Conservation (phyloP, 495 filamentous ascomycete species). For the Letharia lupina region DNA sequence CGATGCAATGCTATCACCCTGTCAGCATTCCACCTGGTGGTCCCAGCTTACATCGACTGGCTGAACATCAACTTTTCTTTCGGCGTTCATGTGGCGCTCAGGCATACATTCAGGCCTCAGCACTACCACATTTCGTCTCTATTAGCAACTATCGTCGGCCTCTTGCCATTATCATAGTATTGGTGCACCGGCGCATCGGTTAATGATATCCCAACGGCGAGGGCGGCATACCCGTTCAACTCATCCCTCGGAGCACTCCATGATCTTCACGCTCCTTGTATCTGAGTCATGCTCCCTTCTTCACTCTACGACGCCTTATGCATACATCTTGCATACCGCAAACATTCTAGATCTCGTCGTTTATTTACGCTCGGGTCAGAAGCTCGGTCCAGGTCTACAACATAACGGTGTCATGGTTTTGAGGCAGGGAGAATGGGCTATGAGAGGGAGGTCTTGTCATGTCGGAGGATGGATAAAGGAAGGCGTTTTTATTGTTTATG, state of each 20-base stretch:
- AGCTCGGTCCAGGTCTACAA: neutral
- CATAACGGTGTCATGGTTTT: neutral
- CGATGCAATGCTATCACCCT: neutral
- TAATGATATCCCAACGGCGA: slow-evolving; percentile 12
- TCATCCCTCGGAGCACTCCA: neutral
- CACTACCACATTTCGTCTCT: neutral
- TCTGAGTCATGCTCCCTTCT: slow-evolving; percentile 5
- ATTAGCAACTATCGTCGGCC: neutral
- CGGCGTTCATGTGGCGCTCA: neutral
- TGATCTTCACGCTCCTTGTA: slow-evolving; percentile 1
- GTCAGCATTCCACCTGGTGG: neutral
- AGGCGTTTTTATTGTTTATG: slow-evolving; percentile 4
- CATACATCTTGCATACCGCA: neutral
- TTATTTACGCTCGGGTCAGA: slow-evolving; percentile 12
- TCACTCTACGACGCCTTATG: neutral
- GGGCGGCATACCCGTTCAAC: slow-evolving; percentile 5
- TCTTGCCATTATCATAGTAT: neutral
- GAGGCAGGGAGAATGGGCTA: neutral
- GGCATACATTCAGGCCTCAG: neutral
- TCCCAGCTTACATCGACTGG: neutral
- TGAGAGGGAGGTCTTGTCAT: neutral
- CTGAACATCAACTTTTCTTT: neutral
- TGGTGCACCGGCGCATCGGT: slow-evolving; percentile 12
- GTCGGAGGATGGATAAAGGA: neutral
- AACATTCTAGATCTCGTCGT: slow-evolving; percentile 7